A percentile compares a stretch with the other conserved stretches of the same genome.
phyloP scores from a whole-genome alignment of 192 early-diverging fungal species.

The Linnemannia zychae region DNA sequence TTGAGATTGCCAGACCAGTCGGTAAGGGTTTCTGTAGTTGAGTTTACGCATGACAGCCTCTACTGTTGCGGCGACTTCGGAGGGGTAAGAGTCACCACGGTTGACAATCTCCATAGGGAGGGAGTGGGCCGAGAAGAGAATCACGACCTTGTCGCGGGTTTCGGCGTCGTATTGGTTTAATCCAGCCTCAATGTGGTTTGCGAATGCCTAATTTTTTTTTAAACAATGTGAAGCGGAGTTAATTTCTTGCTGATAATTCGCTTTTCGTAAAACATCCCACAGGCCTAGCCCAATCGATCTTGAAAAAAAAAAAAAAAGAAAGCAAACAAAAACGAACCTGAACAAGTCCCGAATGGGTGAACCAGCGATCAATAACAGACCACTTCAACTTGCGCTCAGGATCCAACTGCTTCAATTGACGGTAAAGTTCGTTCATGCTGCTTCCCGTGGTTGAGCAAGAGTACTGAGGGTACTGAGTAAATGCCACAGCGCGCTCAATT shows the following conservation, averaged over 20 bases:
- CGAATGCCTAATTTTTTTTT: conserved; percentile 84
- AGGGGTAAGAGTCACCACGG: conserved; percentile 90
- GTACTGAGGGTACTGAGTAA: conserved; percentile 97
- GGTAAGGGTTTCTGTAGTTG: conserved; percentile 82
- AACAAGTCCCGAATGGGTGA: conserved; percentile 87
- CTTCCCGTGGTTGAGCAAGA: conserved; percentile 96
- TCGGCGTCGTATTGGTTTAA: conserved; percentile 75
- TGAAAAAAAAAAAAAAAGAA: background rate
- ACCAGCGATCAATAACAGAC: conserved; percentile 98
- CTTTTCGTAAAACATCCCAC: background rate
- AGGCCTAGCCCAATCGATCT: too few relatives aligned
- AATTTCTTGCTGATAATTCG: background rate
- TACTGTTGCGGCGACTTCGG: conserved; percentile 89
- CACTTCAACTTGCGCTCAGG: conserved; percentile 79
- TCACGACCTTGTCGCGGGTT: conserved; percentile 78
- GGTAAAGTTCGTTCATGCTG: conserved; percentile 91
- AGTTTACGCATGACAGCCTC: conserved; percentile 84
- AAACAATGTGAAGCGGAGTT: background rate
- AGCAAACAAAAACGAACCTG: conserved; percentile 55
- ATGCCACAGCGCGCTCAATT: conserved; percentile 87
- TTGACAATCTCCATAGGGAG: conserved; percentile 94
- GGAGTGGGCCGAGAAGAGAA: conserved; percentile 97
- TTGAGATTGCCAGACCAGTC: conserved; percentile 95
- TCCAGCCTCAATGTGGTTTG: conserved; percentile 78
- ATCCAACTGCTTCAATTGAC: conserved; percentile 71